Conservation (phyloP, 2,329 filamentous ascomycete genomes). For the Atkinsonella hypoxylon region DNA sequence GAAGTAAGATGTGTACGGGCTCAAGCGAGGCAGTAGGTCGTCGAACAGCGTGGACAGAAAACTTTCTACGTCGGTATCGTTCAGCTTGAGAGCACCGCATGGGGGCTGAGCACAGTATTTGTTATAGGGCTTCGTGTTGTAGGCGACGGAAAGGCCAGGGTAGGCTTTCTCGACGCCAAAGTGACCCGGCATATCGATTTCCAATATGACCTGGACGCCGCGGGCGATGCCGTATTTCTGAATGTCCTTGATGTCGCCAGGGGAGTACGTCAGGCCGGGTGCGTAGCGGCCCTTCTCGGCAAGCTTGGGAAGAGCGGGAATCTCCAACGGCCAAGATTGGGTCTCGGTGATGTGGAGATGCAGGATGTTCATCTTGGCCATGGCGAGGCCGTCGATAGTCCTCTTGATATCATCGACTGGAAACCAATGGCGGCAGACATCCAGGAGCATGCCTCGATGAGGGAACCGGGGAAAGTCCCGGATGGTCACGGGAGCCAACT, state of each 20-base stretch:
- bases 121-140: conserved; percentile 42
- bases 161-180: conserved; percentile 43
- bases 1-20: conserved; percentile 61
- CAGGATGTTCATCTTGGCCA: conserved; percentile 73
- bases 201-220: conserved; percentile 47
- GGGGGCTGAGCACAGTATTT: conserved; percentile 51
- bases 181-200: conserved; percentile 51
- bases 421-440: conserved; percentile 64
- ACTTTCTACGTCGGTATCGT: conserved; percentile 53
- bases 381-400: conserved; percentile 64
- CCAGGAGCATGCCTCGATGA: conserved; percentile 70
- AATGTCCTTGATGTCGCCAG: conserved; percentile 50
- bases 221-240: conserved; percentile 58
- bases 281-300: conserved; percentile 63
- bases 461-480: conserved; percentile 61
- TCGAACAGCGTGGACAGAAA: conserved; percentile 63
- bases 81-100: conserved; percentile 64
- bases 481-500: conserved; percentile 57
- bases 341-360: conserved; percentile 75
- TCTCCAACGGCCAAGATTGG: conserved; percentile 76
- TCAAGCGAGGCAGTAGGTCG: conserved; percentile 64
- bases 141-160: conserved; percentile 41
- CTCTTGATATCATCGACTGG: conserved; percentile 54
- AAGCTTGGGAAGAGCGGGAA: conserved; percentile 59
- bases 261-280: conserved; percentile 53